These are phyloP conservation scores for Carnegiea gigantea DNA, from an alignment of 179 eudicot species.

Conservation along the genomic window DNA sequence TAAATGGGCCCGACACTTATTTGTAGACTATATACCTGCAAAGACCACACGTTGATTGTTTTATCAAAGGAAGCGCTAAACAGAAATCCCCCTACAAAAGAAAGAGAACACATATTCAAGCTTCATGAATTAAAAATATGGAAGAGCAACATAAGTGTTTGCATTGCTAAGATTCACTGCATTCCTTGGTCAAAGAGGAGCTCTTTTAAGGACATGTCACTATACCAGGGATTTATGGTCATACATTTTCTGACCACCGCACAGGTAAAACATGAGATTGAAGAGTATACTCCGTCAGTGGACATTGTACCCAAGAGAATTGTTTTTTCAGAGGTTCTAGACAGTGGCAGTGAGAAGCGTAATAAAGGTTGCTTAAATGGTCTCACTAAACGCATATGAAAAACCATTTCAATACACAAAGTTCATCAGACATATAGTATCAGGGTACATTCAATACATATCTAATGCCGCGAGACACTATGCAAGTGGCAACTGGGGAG, in stretches of 20 bases:
- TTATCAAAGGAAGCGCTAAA: slow-evolving; percentile 91
- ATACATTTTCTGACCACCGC: background rate
- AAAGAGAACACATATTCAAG: slow-evolving; percentile 19
- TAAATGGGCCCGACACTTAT: background rate
- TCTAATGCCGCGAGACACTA: background rate
- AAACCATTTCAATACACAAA: background rate
- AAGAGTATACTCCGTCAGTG: background rate
- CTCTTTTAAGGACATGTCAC: background rate
- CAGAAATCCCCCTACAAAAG: slow-evolving; percentile 76
- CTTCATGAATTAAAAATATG: background rate
- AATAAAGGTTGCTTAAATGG: background rate
- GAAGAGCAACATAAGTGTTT: background rate
- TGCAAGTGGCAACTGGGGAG: background rate
- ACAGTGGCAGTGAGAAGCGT: background rate
- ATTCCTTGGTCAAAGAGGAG: background rate
- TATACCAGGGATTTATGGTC: background rate
- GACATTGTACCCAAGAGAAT: background rate
- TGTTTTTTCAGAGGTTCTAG: slow-evolving; percentile 2
- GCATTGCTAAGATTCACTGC: background rate
- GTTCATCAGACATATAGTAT: background rate
- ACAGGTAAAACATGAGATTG: background rate
- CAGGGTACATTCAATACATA: background rate
- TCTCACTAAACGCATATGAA: background rate
- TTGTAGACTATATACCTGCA: slow-evolving; percentile 58
- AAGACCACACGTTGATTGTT: slow-evolving; percentile 75